Evolutionary conservation across 2,329 filamentous ascomycete species (phyloP).

Genomic region (Pochonia chlamydosporia): DNA sequence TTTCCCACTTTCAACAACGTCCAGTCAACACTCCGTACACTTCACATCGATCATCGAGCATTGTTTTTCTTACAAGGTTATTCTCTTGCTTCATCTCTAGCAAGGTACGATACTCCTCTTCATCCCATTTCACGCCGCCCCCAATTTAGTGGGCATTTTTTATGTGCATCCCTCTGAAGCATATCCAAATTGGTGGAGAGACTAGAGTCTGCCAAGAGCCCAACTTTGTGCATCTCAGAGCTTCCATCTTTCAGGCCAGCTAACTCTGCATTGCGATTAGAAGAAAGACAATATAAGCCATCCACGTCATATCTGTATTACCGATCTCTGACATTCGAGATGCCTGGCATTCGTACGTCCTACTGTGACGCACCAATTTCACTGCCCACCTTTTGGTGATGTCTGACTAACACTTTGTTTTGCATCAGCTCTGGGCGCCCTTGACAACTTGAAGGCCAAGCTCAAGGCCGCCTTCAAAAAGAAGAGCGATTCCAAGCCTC

Average conservation of each 20-base stretch:
- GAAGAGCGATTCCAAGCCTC: conserved; percentile 31
- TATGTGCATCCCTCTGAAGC: not conserved
- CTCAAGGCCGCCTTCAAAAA: conserved; percentile 48
- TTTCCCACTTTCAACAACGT: no score
- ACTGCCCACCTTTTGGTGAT: not conserved
- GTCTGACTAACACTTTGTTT: conserved; percentile 1
- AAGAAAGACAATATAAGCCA: not conserved
- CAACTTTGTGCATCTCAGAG: no score
- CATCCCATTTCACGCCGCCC: not conserved
- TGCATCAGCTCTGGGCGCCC: conserved; percentile 38
- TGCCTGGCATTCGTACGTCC: conserved; percentile 49
- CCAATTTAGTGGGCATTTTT: not conserved
- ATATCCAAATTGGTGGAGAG: not conserved
- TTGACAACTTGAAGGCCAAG: conserved; percentile 52
- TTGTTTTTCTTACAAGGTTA: conserved; percentile 8
- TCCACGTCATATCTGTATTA: not conserved
- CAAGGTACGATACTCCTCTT: conserved; percentile 3
- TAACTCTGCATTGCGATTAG: not conserved
- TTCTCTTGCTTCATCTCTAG: conserved; percentile 4
- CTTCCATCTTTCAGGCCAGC: no score
- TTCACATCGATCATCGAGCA: conserved; percentile 6
- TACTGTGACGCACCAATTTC: not conserved
- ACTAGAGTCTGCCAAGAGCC: no score
- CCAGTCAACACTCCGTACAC: no score
- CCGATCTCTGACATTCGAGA: conserved; percentile 23